Base-by-base conservation (phyloP, 2,329 filamentous ascomycete species). In the Phialocephala sp. region DNA sequence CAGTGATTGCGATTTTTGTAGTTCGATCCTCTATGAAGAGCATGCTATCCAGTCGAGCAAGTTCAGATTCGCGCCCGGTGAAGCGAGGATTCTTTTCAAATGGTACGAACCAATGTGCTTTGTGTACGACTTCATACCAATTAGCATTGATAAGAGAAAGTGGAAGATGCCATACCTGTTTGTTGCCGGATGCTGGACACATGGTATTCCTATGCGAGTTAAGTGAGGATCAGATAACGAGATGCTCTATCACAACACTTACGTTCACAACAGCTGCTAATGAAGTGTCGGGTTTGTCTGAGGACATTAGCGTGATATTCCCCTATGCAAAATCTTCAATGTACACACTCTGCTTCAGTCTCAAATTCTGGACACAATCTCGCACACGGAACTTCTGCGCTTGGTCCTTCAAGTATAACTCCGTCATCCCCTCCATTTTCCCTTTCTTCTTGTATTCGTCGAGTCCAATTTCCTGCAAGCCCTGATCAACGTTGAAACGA, bases 401-500 rank as follows among this genome's bases (percentile, higher is more conserved):
- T 58, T 36, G 45, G 35, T 71, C 62, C 12, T 15, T 58, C 14
- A 75, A 68, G 65, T 76, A 77, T 14, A 60, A 50, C 11, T 65
- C 63, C 35, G 75, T 76, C n/a, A 69, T 69, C 35, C 71, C 62
- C 32, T 73, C 68, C n/a, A 75, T 73, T 1, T 27, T 18, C 5
- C 68, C 68, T 43, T 68, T 43, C 32, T 70, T 61, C 56, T 69
- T 67, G 60, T 71, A 72, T 63, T 75, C 70, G 22, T 69, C 69
- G 36, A 75, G 59, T 11, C 71, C 68, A 50, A 77, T 66, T 57
- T 64, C 64, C 63, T 75, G 68, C 12, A 78, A 65, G 1, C 76
- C 76, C 55, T 76, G 72, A 18, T 75, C 69, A 12, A 77, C 75
- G 68, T 77, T 77, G 57, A 78, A 76, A 0, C 76, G 74, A 61